Conservation (phyloP, 139 green algal genomes). For the Diplosphaera chodatii region DNA sequence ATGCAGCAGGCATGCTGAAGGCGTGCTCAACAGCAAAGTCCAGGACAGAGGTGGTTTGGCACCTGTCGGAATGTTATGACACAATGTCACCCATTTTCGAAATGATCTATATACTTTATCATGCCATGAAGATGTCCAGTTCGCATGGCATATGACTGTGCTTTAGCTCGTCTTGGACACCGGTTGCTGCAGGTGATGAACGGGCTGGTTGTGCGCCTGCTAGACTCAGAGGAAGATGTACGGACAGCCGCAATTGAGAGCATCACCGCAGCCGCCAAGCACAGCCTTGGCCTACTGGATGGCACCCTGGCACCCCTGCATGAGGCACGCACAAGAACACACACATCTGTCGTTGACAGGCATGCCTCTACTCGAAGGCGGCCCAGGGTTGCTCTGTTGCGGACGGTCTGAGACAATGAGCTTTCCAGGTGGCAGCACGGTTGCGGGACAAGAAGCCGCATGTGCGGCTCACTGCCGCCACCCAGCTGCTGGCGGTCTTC, state of each 20-base stretch:
- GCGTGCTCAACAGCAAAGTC: background rate
- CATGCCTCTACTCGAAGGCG: too few species aligned
- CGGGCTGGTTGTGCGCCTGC: conserved; percentile 33
- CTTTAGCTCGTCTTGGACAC: too few species aligned
- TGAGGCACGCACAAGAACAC: too few species aligned
- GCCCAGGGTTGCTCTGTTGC: too few species aligned
- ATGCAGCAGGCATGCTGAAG: conserved; percentile 29
- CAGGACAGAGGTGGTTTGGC: background rate
- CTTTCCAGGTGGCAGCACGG: conserved; percentile 29
- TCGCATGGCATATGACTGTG: too few species aligned
- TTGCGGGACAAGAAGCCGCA: conserved; percentile 62
- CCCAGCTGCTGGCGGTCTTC: conserved; percentile 27
- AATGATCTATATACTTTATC: too few species aligned
- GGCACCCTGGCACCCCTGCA: background rate
- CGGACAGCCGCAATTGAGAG: conserved; percentile 37
- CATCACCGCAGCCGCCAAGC: conserved; percentile 17
- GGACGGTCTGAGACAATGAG: too few species aligned
- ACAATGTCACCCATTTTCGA: too few species aligned
- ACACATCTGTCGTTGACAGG: too few species aligned
- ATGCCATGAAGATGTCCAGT: too few species aligned
- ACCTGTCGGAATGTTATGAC: too few species aligned
- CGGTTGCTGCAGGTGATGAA: conserved; percentile 37
- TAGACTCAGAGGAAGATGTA: conserved; percentile 66
- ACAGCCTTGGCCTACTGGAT: too few species aligned
- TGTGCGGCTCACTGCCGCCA: conserved; percentile 52